These are phyloP conservation scores for Hyphodiscus sp. DNA, from an alignment of 2,329 filamentous ascomycete genomes.

Conservation along the genomic window DNA sequence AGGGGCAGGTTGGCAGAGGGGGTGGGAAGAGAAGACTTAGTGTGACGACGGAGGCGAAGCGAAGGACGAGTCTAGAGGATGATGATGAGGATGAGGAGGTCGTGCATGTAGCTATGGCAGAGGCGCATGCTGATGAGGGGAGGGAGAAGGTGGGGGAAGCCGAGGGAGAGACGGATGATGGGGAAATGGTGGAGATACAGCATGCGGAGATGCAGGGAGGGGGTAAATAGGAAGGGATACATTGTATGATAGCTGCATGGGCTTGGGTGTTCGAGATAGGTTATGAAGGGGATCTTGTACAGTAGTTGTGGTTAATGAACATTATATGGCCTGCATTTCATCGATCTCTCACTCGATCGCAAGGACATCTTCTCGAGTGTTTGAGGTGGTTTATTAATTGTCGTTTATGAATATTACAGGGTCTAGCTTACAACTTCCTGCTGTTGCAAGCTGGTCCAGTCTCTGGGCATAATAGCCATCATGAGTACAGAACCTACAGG, in stretches of 20 bases:
- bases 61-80: conserved; percentile 30
- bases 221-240: conserved; percentile 3
- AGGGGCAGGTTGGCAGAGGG: background rate
- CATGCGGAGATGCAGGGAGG: conserved; percentile 22
- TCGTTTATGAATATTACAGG: no score
- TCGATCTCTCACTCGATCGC: no score
- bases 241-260: conserved; percentile 7
- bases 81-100: conserved; percentile 28
- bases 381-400: no score
- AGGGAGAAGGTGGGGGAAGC: conserved; percentile 11
- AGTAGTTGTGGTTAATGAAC: background rate
- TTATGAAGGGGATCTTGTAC: background rate
- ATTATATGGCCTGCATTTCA: background rate
- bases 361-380: no score
- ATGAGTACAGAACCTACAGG: background rate
- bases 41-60: conserved; percentile 28
- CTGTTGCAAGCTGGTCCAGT: background rate
- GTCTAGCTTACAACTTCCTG: background rate
- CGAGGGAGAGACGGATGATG: conserved; percentile 8
- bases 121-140: conserved; percentile 10
- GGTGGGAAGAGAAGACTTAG: conserved; percentile 19
- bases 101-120: conserved; percentile 21
- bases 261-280: background rate
- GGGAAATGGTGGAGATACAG: conserved; percentile 22
- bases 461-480: background rate